These are phyloP conservation scores for Colletotrichum zoysiae DNA, from an alignment of 2,329 filamentous ascomycete species.

Conservation along the genomic window DNA sequence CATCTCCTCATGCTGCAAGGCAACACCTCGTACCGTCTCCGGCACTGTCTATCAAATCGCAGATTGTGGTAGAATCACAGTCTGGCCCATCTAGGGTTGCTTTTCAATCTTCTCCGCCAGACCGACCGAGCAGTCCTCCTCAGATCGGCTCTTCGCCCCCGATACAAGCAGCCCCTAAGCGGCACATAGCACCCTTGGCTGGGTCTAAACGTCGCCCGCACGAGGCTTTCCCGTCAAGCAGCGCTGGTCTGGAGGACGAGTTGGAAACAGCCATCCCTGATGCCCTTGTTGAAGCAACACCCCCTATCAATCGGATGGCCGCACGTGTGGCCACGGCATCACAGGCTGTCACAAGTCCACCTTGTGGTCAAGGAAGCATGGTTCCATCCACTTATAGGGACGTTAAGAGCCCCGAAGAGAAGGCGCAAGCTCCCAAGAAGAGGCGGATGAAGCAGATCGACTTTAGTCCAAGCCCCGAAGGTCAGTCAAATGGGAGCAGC, in stretches of 20 bases:
- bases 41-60: slow-evolving; percentile 33
- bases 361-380: slow-evolving; percentile 45
- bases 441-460: slow-evolving; percentile 47
- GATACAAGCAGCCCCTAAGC: slow-evolving; percentile 6
- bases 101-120: slow-evolving; percentile 38
- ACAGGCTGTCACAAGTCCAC: slow-evolving; percentile 39
- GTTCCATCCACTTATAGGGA: slow-evolving; percentile 40
- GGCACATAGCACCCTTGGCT: not conserved
- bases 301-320: slow-evolving; percentile 33
- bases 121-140: slow-evolving; percentile 34
- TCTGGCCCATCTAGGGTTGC: not conserved
- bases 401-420: slow-evolving; percentile 18
- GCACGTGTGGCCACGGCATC: slow-evolving; percentile 17
- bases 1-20: not conserved
- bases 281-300: slow-evolving; percentile 43
- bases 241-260: slow-evolving; percentile 50
- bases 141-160: slow-evolving; percentile 21
- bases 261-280: slow-evolving; percentile 53
- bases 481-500: not conserved
- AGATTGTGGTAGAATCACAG: slow-evolving; percentile 21
- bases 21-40: slow-evolving; percentile 6
- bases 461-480: slow-evolving; percentile 40
- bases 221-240: slow-evolving; percentile 38
- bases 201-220: slow-evolving; percentile 23
- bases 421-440: slow-evolving; percentile 25